A percentile compares a stretch with the other conserved stretches of the same genome.
phyloP scores from a whole-genome alignment of 2,329 filamentous ascomycete genomes.

The Colletotrichum karsti region DNA sequence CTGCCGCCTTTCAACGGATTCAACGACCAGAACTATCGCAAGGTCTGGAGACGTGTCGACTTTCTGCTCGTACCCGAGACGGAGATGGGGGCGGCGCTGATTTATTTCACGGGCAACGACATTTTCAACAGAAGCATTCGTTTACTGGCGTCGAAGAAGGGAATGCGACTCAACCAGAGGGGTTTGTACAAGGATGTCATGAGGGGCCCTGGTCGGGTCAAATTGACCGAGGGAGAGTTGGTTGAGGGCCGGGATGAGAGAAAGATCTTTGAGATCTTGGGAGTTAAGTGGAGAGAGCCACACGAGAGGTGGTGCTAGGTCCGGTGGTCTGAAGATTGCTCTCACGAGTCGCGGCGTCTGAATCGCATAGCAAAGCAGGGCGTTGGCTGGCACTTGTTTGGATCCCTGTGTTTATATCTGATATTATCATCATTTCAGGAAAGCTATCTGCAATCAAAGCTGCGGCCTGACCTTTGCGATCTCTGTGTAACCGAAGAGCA shows the following conservation, averaged over 20 bases:
- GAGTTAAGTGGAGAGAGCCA: conserved; percentile 85
- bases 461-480: not conserved
- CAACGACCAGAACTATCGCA: conserved; percentile 42
- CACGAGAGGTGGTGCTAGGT: conserved; percentile 76
- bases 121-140: conserved; percentile 92
- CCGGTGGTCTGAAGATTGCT: not conserved
- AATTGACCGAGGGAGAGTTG: conserved; percentile 72
- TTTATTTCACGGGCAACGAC: conserved; percentile 98
- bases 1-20: conserved; percentile 59
- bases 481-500: not conserved
- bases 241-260: conserved; percentile 80
- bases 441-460: not conserved
- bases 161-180: conserved; percentile 85
- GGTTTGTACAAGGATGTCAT: conserved; percentile 80
- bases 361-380: conserved; percentile 10
- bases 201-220: conserved; percentile 63
- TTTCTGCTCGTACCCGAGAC: conserved; percentile 82
- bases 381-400: conserved; percentile 2
- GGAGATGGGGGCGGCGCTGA: conserved; percentile 83
- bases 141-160: conserved; percentile 80
- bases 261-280: conserved; percentile 82
- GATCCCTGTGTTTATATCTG: not conserved
- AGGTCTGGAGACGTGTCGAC: conserved; percentile 83
- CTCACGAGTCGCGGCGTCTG: not conserved
- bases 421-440: not conserved